These are phyloP conservation scores for Alternaria angustiovoidea DNA, from an alignment of 2,329 filamentous ascomycete genomes.

Conservation along the genomic window DNA sequence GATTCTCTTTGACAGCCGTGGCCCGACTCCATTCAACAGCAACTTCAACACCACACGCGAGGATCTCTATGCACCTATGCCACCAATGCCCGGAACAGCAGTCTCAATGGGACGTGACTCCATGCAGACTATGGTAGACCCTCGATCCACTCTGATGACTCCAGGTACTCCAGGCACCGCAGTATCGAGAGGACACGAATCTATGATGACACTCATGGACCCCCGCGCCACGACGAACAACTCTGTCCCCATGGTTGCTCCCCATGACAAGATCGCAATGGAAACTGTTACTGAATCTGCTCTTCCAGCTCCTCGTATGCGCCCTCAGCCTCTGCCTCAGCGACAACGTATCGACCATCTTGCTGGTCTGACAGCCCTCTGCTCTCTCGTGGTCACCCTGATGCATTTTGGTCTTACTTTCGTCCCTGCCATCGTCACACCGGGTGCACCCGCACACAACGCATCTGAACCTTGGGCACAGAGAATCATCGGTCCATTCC, in stretches of 20 bases:
- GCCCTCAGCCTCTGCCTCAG: slow-evolving; percentile 33
- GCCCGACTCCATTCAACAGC: slow-evolving; percentile 32
- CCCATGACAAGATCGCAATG: slow-evolving; percentile 38
- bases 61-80: slow-evolving; percentile 16
- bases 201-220: slow-evolving; percentile 27
- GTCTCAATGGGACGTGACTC: slow-evolving; percentile 13
- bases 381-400: slow-evolving; percentile 55
- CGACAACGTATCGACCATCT: slow-evolving; percentile 56
- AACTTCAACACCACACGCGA: slow-evolving; percentile 27
- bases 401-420: slow-evolving; percentile 58
- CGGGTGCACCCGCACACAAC: slow-evolving; percentile 49
- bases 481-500: slow-evolving; percentile 54
- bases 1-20: slow-evolving; percentile 33
- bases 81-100: slow-evolving; percentile 1
- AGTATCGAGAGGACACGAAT: slow-evolving; percentile 11
- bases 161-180: neutral
- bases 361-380: slow-evolving; percentile 56
- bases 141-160: neutral
- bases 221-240: neutral
- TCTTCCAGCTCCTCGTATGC: slow-evolving; percentile 41
- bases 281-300: slow-evolving; percentile 41
- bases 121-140: slow-evolving; percentile 26
- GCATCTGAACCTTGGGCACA: slow-evolving; percentile 53
- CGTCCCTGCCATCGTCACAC: slow-evolving; percentile 48
- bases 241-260: neutral